Base-by-base conservation (phyloP, 2,329 filamentous ascomycete genomes). In the Sarocladiaceae sp. region DNA sequence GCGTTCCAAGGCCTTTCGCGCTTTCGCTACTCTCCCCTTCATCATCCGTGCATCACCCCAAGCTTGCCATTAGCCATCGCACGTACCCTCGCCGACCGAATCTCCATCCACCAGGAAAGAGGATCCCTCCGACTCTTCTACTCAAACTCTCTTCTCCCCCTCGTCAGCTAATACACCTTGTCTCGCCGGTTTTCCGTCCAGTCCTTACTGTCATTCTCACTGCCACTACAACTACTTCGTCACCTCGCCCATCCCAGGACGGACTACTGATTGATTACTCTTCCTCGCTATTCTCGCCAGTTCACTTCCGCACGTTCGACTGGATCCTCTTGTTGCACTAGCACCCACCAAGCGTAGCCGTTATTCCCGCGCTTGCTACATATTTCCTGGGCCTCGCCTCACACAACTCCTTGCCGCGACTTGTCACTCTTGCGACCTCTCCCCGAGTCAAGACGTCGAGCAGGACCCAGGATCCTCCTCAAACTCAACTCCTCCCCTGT, bases 301-400 rank as follows among this genome's bases (percentile, higher is more conserved):
- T 20, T n/a, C 17, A 11, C 26, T 48, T 22, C 10, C 15, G 15
- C 8, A 25, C 11, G 6, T 33, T 33, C 28, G 11, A 48, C 44
- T 48, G 44, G 44, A 33, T 26, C n/a, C 26, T 48, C 26, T 22
- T 33, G 13, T 48, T 17, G 11, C 44, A 15, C 44, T 33, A 33
- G 44, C 31, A 33, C 23, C 44, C 44, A 48, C 44, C 44, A 20
- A 31, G 44, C 44, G 3, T 28, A 22, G 26, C 44, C 44, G 44
- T 48, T 48, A 48, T 48, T 48, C n/a, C 44, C 44, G 44, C 44
- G 15, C 12, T 17, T 33, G n/a, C 4, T 31, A 48, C 44, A 48
- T 48, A 48, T 31, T 22, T 31, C 6, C 44, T 31, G 26, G n/a
- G 28, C n/a, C 28, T 29, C 44, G 28, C 44, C 44, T 48, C 26